phyloP scores from a whole-genome alignment of 208 protist genomes.

The Spongospora subterranea region DNA sequence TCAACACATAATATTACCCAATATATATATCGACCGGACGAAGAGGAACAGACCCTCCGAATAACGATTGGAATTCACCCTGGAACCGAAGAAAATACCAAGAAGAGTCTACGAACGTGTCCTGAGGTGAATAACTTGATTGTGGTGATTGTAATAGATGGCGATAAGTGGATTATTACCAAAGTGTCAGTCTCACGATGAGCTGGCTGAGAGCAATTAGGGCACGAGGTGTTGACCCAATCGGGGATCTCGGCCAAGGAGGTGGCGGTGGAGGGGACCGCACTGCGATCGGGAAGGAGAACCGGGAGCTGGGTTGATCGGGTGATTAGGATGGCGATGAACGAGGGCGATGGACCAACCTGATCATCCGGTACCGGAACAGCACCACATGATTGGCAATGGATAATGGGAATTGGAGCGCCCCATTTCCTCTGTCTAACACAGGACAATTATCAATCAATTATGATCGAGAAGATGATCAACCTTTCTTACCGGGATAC shows the following conservation, averaged over 20 bases:
- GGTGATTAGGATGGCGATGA: not conserved
- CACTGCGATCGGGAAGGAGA: not conserved
- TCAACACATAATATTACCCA: not conserved
- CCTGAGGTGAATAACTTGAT: not conserved
- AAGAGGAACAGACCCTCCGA: not conserved
- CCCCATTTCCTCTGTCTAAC: not conserved
- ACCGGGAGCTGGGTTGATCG: not conserved
- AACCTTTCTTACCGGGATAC: conserved; percentile 77
- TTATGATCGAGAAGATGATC: not conserved
- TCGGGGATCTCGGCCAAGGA: not conserved
- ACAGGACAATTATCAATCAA: not conserved
- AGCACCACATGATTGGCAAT: conserved; percentile 3
- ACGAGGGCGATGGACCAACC: not conserved
- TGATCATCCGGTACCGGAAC: conserved; percentile 29
- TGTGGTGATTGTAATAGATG: too few species aligned
- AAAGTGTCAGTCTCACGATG: conserved; percentile 27
- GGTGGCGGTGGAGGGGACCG: not conserved
- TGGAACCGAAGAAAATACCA: conserved; percentile 48
- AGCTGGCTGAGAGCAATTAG: not conserved
- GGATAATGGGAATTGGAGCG: conserved; percentile 15
- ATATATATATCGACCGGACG: conserved; percentile 6
- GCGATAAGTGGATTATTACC: not conserved
- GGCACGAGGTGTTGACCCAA: not conserved
- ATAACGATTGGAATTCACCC: not conserved
- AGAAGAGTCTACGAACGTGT: conserved; percentile 50